Percentiles rank a stretch among this genome's conserved stretches.
These are phyloP conservation scores for Penicillium desertorum DNA, from an alignment of 495 filamentous ascomycete species.

Conservation along the genomic window DNA sequence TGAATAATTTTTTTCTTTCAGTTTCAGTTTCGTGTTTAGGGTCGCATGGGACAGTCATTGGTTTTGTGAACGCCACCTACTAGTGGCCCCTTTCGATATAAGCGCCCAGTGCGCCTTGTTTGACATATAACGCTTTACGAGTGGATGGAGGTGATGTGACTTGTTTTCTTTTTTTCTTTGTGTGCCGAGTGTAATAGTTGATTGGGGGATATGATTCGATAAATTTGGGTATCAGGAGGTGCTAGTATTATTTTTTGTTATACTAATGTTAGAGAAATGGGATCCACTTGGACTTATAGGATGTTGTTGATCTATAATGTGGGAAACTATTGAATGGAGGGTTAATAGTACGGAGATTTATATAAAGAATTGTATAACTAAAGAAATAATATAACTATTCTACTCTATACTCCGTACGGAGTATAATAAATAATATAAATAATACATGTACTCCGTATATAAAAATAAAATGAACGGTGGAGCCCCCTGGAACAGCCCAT, in stretches of 20 bases:
- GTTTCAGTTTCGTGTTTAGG: neutral
- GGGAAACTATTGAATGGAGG: constrained; percentile 13
- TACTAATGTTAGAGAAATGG: constrained; percentile 3
- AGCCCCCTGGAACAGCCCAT: constrained; percentile 12
- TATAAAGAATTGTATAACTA: too few relatives aligned
- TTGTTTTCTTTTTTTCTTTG: neutral
- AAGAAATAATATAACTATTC: too few relatives aligned
- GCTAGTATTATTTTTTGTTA: neutral
- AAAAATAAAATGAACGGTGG: constrained; percentile 13
- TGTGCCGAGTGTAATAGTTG: neutral
- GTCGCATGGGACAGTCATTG: neutral
- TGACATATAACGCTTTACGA: constrained; percentile 20
- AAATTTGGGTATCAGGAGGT: constrained; percentile 4
- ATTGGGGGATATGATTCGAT: constrained; percentile 5
- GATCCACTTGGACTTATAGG: constrained; percentile 2
- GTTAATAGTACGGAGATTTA: constrained; percentile 1
- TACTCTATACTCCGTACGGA: too few relatives aligned
- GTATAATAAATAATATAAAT: too few relatives aligned
- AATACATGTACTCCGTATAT: too few relatives aligned
- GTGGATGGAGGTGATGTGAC: constrained; percentile 16
- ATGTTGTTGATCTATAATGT: neutral
- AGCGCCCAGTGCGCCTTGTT: constrained; percentile 26
- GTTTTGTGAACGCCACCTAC: neutral
- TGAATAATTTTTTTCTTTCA: neutral
- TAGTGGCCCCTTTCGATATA: constrained; percentile 12